A percentile compares a stretch with the other conserved stretches of the same genome.
Evolutionary conservation across 2,329 filamentous ascomycete genomes (phyloP).

Genomic region (Pestalotiopsis sp.): DNA sequence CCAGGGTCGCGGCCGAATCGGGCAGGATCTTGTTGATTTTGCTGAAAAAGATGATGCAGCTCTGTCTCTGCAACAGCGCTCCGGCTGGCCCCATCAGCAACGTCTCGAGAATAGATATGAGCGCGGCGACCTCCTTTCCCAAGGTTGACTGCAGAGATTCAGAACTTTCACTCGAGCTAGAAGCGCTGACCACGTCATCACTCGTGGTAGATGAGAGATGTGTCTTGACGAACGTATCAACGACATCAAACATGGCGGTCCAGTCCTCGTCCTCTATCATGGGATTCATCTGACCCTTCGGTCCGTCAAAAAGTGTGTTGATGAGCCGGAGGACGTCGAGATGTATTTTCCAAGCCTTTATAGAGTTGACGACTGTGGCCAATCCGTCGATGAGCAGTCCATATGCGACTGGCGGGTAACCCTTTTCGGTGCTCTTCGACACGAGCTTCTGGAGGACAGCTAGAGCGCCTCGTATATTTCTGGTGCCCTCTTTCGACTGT

Average conservation of each 20-base stretch:
- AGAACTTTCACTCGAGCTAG: slow-evolving; percentile 26
- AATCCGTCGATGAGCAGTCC: slow-evolving; percentile 59
- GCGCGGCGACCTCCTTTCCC: slow-evolving; percentile 40
- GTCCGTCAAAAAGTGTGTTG: slow-evolving; percentile 56
- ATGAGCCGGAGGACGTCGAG: slow-evolving; percentile 51
- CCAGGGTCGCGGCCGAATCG: slow-evolving; percentile 62
- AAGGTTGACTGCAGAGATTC: slow-evolving; percentile 40
- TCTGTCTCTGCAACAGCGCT: slow-evolving; percentile 64
- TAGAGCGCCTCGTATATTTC: slow-evolving; percentile 63
- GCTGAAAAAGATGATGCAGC: slow-evolving; percentile 67
- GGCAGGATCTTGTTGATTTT: slow-evolving; percentile 62
- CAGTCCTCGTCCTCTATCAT: slow-evolving; percentile 67
- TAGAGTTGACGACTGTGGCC: slow-evolving; percentile 47
- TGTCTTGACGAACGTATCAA: slow-evolving; percentile 51
- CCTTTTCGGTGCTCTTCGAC: slow-evolving; percentile 58
- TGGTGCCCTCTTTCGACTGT: slow-evolving; percentile 50
- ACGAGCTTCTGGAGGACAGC: slow-evolving; percentile 63
- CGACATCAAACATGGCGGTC: slow-evolving; percentile 60
- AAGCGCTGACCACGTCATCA: slow-evolving; percentile 21
- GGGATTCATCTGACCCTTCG: slow-evolving; percentile 51
- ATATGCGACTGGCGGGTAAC: slow-evolving; percentile 60
- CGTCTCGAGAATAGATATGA: slow-evolving; percentile 51
- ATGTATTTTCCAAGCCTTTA: slow-evolving; percentile 45
- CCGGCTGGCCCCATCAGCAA: slow-evolving; percentile 45
- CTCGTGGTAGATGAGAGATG: slow-evolving; percentile 23